Evolutionary conservation across 495 filamentous ascomycete species (phyloP), one percentile per base, ranked within the genome.

Genomic region (Letharia columbiana): DNA sequence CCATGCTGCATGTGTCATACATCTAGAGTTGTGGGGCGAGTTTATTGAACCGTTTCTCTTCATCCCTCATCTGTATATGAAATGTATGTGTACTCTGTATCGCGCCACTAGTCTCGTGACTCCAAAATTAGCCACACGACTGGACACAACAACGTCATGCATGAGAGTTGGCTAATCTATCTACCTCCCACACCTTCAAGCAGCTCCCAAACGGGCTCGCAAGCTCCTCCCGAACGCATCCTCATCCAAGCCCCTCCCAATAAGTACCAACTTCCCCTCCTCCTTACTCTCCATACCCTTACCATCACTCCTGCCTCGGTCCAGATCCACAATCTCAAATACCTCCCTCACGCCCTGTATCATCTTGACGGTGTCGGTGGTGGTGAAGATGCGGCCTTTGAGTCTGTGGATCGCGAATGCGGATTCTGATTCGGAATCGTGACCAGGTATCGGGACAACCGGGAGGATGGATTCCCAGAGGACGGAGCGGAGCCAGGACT

Each of bases 261-360:
- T 95, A 33, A 96, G 72, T 6, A 95, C 88, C 67, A 96, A 77
- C 75, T 94, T 96, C 61, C 90, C 89, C 57, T 75, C 71, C 18
- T 64, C 68, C 18, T 28, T 64, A 66, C 28, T 35, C 31, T 54
- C 50, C 57, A 66, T 68, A 28, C 62, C 66, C 42, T 71, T 73
- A 41, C 69, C 65, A 17, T 69, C 72, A 45, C 61, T 62, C 33
- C 75, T 70, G 4, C 80, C 78, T 31, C 71, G 54, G 18, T 73
- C 75, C 18, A 79, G 78, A 65, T 96, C 91, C 42, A 90, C 80
- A 23, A 98, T 89, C 72, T 98, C 94, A 73, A 97, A 98, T 11
- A 96, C 80, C 64, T 97, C 93, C 42, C 93, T 80, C 5, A 98
- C 94, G 23, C 92, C 94, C 73, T 98, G 94, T 8, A 97, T 82